Base-by-base conservation (phyloP, 2,329 filamentous ascomycete genomes). In the Monilinia aucupariae region DNA sequence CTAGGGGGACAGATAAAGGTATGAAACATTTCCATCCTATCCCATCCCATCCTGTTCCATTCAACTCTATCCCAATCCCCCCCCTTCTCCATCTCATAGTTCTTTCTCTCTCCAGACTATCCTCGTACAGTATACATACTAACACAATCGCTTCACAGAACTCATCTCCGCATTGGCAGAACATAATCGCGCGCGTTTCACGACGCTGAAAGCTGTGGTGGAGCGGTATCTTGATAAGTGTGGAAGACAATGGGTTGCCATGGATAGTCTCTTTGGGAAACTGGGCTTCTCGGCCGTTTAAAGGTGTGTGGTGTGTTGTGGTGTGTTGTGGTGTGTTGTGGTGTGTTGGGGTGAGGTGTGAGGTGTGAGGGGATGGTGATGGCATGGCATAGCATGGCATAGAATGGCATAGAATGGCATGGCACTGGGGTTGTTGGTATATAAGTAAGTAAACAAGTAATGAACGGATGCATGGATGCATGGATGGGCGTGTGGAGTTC, bases 231-330 rank as follows among this genome's bases (percentile, higher is more conserved):
- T 96, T 70, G 91, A 91, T 72, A 94, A 93, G 78, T 96, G 92
- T 75, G 92, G 92, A 32, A 81, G 91, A 70, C 89, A 92, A 76
- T 96, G 91, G 91, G 92, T 97, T 59, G 89, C 91, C 69, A 97
- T 96, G 92, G 91, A 94, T 76, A 87, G 81, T 68, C 77, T 97
- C 67, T 97, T 96, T 80, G 82, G 84, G 30, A 87, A 86, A 75
- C 71, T 88, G 48, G 85, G 85, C 12, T 84, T 85, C 71, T 68
- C 63, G 15, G 60, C 60, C 7, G n/a, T 55, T 25, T 62, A 51
- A n/a, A n/a, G n/a, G 56, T 22, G n/a, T 12, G 25, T 8, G 6
- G 15, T 15, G 27, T 3, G 3, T 30, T 3, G 3, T 30, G 27
- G 27, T 34, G 27, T 17, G 15, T 17, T 20, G 20, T 13, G 6